Conservation (phyloP, 345 rosid species). For the Lepidium aucheri region DNA sequence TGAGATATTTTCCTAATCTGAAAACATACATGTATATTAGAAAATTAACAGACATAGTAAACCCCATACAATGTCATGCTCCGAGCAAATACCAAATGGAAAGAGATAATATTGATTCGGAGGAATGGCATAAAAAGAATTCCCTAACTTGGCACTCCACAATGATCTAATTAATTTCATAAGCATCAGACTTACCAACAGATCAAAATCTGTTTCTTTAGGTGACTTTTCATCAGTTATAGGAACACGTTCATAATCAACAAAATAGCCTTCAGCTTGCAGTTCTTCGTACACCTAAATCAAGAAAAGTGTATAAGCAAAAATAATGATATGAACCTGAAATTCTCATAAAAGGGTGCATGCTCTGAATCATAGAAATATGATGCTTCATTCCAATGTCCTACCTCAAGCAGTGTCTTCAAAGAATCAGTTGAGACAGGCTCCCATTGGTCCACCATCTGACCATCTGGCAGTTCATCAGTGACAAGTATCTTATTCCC, state of each 20-base stretch:
- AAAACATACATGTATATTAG: slow-evolving; percentile 5
- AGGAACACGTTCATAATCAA: slow-evolving; percentile 93
- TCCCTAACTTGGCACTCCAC: not conserved
- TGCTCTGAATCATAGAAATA: slow-evolving; percentile 1
- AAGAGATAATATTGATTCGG: not conserved
- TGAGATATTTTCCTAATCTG: slow-evolving; percentile 85
- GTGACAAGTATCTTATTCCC: slow-evolving; percentile 98
- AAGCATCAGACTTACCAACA: slow-evolving; percentile 48
- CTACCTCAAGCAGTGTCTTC: slow-evolving; percentile 90
- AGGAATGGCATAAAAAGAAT: not conserved
- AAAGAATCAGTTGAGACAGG: slow-evolving; percentile 77
- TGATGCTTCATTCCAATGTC: not conserved
- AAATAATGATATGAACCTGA: not conserved
- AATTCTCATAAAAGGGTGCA: slow-evolving; percentile 7
- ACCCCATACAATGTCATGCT: not conserved
- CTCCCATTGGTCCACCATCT: slow-evolving; percentile 99
- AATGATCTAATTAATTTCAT: not conserved
- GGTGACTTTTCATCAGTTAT: slow-evolving; percentile 96
- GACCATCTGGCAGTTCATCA: slow-evolving; percentile 98
- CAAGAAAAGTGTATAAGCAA: not conserved
- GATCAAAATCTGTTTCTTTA: slow-evolving; percentile 86
- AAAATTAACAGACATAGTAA: not conserved
- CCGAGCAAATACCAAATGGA: slow-evolving; percentile 5
- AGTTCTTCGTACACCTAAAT: slow-evolving; percentile 77
- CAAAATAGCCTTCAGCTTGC: slow-evolving; percentile 76